Evolutionary conservation across 2,329 filamentous ascomycete genomes (phyloP).

Genomic region (Nemania sp.): DNA sequence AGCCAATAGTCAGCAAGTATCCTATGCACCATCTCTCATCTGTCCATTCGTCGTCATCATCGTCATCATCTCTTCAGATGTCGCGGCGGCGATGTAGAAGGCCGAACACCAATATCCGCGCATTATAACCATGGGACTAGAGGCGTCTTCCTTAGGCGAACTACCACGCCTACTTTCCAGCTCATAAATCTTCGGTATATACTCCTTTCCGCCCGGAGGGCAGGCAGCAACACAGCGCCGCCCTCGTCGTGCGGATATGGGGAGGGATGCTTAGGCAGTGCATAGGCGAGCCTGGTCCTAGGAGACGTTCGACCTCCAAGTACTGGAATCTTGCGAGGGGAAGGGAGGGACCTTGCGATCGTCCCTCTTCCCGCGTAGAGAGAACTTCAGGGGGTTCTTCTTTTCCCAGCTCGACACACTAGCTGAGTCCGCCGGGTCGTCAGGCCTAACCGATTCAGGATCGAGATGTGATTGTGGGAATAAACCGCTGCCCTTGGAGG

Average conservation of each 20-base stretch:
- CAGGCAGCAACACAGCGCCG: too few relatives aligned
- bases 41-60: not conserved
- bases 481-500: conserved; percentile 40
- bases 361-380: conserved; percentile 33
- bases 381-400: conserved; percentile 38
- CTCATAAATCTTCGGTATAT: too few relatives aligned
- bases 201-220: too few relatives aligned
- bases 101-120: not conserved
- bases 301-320: conserved; percentile 27
- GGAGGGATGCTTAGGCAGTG: too few relatives aligned
- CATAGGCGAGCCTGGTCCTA: conserved; percentile 11
- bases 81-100: not conserved
- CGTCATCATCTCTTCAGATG: not conserved
- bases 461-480: conserved; percentile 43
- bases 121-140: not conserved
- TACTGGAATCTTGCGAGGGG: conserved; percentile 20
- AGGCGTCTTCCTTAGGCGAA: too few relatives aligned
- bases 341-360: conserved; percentile 32
- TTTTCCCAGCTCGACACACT: conserved; percentile 40
- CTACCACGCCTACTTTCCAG: too few relatives aligned
- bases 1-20: not conserved
- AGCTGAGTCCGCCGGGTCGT: conserved; percentile 33
- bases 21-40: not conserved
- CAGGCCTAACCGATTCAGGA: conserved; percentile 34
- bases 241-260: too few relatives aligned